Evolutionary conservation across 768 basidiomycete genomes (phyloP), one percentile per base, ranked within the genome.

Genomic region (Lactarius evosmus): DNA sequence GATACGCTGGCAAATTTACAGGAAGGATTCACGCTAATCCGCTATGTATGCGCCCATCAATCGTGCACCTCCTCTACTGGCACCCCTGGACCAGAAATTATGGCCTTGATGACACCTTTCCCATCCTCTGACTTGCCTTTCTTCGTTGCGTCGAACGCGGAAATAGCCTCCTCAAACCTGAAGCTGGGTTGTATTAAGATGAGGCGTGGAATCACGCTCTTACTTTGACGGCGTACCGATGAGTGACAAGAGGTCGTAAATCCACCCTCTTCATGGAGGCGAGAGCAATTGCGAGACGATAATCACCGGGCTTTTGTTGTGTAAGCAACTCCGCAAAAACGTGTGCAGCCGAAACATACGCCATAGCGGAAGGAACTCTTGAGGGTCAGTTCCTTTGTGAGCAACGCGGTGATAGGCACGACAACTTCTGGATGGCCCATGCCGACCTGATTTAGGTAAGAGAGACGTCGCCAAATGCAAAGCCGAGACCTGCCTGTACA

Each of bases 331-430:
- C 64, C 22, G 29, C 62, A 29, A 58, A 49, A 27, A 56, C 27
- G 22, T 34, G 7, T 5, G 40, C 29, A 12, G 29, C 30, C 19
- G 17, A 12, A 22, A 77, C 83, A 62, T 73, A 91, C 85, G 17
- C 86, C 89, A 70, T 90, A 95, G 69, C 95, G 86, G 88, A 97
- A 97, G n/a, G 91, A 92, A 40, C 95, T 94, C 70, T 88, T 90
- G 74, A 93, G 79, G 61, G 77, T 83, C 22, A 97, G 75, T 75
- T 97, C 92, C 76, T 95, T 95, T 53, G 80, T 79, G 63, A 87
- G 82, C 38, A 94, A 75, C 53, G 80, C 76, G 56, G 83, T 82
- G 69, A 95, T 77, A 32, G 95, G 89, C 65, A 97, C 77, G 11
- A 79, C 82, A 59, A 94, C 81, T 63, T 95, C 83, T 7, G 91